phyloP scores from a whole-genome alignment of 495 filamentous ascomycete genomes.

The Aspergillus sparsus region DNA sequence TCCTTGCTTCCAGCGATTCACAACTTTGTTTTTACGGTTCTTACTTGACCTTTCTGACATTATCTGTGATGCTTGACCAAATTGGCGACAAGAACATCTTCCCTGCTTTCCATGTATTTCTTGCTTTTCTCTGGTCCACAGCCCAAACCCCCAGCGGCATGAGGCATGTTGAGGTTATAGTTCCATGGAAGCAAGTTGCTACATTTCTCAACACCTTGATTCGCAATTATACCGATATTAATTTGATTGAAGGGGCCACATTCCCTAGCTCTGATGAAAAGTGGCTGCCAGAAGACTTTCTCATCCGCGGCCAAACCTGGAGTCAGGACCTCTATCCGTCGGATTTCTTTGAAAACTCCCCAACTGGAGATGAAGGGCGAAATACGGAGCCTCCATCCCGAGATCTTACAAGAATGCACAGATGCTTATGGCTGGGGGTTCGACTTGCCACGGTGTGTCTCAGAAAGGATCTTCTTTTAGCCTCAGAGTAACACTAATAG shows the following conservation, averaged over 20 bases:
- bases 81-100: conserved; percentile 63
- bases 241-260: conserved; percentile 48
- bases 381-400: conserved; percentile 68
- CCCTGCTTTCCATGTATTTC: conserved; percentile 64
- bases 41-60: conserved; percentile 47
- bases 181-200: conserved; percentile 70
- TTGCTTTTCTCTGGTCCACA: conserved; percentile 69
- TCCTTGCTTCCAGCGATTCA: conserved; percentile 17
- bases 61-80: conserved; percentile 59
- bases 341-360: conserved; percentile 67
- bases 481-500: conserved; percentile 15
- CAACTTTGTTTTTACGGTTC: conserved; percentile 36
- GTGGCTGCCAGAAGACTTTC: conserved; percentile 84
- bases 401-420: conserved; percentile 62
- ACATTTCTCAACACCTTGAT: conserved; percentile 65
- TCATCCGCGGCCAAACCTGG: conserved; percentile 76
- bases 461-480: not conserved
- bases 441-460: conserved; percentile 56
- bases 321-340: conserved; percentile 66
- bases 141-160: conserved; percentile 54
- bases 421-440: conserved; percentile 73
- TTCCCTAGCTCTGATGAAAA: conserved; percentile 59
- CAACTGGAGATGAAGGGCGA: conserved; percentile 76
- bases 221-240: conserved; percentile 40
- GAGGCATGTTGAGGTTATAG: conserved; percentile 49